Base-by-base conservation (phyloP, 352 stramenopile genomes). In the Phytophthora uliginosa region DNA sequence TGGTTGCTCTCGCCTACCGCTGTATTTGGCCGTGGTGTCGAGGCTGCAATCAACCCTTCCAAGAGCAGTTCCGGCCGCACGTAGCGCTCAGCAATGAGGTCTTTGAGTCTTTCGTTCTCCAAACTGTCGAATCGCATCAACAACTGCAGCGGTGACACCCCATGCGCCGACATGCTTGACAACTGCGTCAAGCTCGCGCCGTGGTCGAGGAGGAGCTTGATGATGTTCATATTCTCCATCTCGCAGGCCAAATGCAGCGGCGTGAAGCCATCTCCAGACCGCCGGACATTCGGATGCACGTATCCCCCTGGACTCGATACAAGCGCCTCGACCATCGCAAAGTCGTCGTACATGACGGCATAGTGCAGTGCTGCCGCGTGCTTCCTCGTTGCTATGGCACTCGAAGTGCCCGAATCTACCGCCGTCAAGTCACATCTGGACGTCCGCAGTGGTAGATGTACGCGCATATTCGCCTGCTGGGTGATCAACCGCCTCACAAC, bases 181-280 rank as follows among this genome's bases (percentile, higher is more conserved):
- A 84, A 56, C 31, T 89, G 82, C 31, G 85, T 71, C 17, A 93
- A 57, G 20, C 79, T 87, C 1, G 84, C 85, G 4, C 77, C 83
- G 10, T 89, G 76, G 5, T 85, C 74, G 0, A 94, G 64, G 15
- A 95, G 61, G 1, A 90, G 18, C 36, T 73, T 75, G 28, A 86
- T 68, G 6, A 92, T 74, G 22, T 78, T 74, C 63, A 91, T 69
- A 63, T 90, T 79, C 13, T 76, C 69, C 61, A 89, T 78, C 61
- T 90, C 68, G 17, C 84, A 92, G 5, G 81, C 86, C n/a, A 93
- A 50, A 71, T 93, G 86, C 31, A 93, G 58, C 8, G 86, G 84
- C 7, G 86, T 88, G 58, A 89, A 93, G 2, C 86, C 82, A 64
- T 92, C 84, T 12, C 84, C 74, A 9, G 83, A 92, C 18, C 86